Evolutionary conservation across 2,329 filamentous ascomycete genomes (phyloP).

Genomic region (Penicillium palitans): DNA sequence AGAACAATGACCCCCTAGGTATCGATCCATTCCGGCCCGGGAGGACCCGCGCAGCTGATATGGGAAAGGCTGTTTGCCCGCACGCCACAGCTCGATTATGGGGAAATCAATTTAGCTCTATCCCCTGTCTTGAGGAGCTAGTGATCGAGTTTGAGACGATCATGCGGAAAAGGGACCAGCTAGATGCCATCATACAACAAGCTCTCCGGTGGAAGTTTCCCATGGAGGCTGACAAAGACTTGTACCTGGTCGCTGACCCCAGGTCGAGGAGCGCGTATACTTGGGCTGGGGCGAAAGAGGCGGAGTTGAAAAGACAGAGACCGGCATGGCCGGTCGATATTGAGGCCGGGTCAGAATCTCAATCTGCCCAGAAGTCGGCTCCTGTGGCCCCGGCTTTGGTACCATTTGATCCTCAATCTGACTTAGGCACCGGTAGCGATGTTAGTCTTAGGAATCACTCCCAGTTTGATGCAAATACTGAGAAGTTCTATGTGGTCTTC

Average conservation of each 20-base stretch:
- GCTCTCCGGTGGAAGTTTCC: constrained; percentile 26
- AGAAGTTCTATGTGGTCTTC: constrained; percentile 3
- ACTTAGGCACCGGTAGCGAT: too few species aligned
- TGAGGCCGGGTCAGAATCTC: background rate
- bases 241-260: background rate
- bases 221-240: background rate
- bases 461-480: background rate
- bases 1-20: constrained; percentile 26
- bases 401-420: background rate
- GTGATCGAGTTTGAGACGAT: constrained; percentile 33
- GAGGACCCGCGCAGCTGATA: background rate
- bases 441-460: background rate
- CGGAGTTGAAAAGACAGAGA: background rate
- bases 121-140: constrained; percentile 21
- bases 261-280: background rate
- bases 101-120: constrained; percentile 11
- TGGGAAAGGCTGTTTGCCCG: background rate
- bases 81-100: background rate
- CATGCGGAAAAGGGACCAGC: constrained; percentile 23
- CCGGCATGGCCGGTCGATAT: background rate
- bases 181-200: constrained; percentile 25
- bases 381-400: background rate
- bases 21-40: constrained; percentile 30
- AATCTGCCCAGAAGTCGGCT: background rate
- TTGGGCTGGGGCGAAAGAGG: constrained; percentile 2